Percentiles rank a stretch among this genome's conserved stretches.
Evolutionary conservation across 169 alveolate genomes (phyloP).

Genomic region (Toxoplasma gondii): DNA sequence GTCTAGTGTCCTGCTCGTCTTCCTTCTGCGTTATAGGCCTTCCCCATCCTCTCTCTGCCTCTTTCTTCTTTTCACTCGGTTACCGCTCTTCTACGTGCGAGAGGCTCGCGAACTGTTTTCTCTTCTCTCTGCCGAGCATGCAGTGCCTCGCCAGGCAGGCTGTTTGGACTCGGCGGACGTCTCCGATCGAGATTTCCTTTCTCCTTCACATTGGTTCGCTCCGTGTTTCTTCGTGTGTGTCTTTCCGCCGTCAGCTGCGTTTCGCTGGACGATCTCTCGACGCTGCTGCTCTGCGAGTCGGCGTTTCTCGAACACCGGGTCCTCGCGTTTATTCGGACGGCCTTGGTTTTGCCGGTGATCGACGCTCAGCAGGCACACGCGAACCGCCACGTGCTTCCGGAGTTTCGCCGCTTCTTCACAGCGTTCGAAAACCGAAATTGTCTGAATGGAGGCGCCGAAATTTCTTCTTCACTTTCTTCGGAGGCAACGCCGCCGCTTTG

Average conservation of each 20-base stretch:
- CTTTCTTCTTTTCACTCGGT: too few species aligned
- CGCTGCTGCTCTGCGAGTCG: constrained; percentile 52
- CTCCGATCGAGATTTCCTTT: not conserved
- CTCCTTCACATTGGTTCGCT: not conserved
- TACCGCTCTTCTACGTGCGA: too few species aligned
- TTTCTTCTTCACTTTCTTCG: not conserved
- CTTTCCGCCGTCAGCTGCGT: constrained; percentile 15
- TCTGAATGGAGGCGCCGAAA: constrained; percentile 27
- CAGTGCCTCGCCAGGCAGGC: too few species aligned
- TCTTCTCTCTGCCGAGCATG: too few species aligned
- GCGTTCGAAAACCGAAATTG: not conserved
- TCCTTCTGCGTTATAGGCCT: too few species aligned
- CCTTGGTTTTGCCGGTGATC: not conserved
- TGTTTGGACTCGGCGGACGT: too few species aligned
- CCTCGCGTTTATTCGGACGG: constrained; percentile 14
- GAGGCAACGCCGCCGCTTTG: not conserved
- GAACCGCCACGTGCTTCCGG: constrained; percentile 36
- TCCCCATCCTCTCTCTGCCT: too few species aligned
- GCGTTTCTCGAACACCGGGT: constrained; percentile 47
- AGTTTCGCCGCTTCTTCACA: not conserved
- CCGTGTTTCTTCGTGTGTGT: not conserved
- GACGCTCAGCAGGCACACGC: not conserved
- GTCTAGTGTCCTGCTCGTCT: too few species aligned
- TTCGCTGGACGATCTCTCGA: constrained; percentile 31
- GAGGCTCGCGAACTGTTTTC: too few species aligned